Percentiles rank a stretch among this genome's conserved stretches.
Evolutionary conservation across 192 early-diverging fungal genomes (phyloP).

Genomic region (Cladochytrium replicatum): DNA sequence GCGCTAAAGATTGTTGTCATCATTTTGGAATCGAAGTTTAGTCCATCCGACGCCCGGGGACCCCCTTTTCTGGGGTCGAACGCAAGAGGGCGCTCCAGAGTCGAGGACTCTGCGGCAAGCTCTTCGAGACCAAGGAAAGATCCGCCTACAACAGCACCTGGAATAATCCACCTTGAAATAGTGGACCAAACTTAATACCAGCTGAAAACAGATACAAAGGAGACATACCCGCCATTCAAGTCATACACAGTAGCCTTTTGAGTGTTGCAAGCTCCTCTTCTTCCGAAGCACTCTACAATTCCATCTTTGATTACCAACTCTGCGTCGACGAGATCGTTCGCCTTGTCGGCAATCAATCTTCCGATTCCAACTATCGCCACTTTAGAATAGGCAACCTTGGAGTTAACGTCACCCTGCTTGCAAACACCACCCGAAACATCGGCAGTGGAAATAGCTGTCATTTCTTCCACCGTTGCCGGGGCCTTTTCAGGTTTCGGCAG

Average conservation of each 20-base stretch:
- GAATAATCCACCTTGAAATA: too few species aligned
- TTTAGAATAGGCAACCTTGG: too few species aligned
- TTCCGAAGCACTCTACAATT: conserved; percentile 24
- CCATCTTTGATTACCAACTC: conserved; percentile 32
- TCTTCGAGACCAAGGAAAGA: conserved; percentile 42
- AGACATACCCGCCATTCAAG: conserved; percentile 37
- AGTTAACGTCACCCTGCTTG: too few species aligned
- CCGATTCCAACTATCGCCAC: not conserved
- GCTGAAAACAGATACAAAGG: conserved; percentile 30
- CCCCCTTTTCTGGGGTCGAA: conserved; percentile 16
- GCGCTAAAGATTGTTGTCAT: not conserved
- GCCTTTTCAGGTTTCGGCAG: too few species aligned
- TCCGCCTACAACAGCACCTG: too few species aligned
- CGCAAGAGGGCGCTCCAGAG: conserved; percentile 37
- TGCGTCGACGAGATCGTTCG: conserved; percentile 18
- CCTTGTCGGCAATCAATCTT: not conserved
- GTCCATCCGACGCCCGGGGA: conserved; percentile 41
- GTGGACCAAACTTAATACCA: conserved; percentile 11
- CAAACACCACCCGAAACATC: not conserved
- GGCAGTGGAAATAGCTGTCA: conserved; percentile 7
- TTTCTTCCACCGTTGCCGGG: too few species aligned
- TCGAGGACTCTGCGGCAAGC: conserved; percentile 35
- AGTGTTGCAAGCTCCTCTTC: not conserved
- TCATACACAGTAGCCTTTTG: conserved; percentile 13
- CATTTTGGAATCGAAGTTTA: conserved; percentile 47